These are phyloP conservation scores for Lasiodiplodia hormozganensis DNA, from an alignment of 2,329 filamentous ascomycete genomes.

Conservation along the genomic window DNA sequence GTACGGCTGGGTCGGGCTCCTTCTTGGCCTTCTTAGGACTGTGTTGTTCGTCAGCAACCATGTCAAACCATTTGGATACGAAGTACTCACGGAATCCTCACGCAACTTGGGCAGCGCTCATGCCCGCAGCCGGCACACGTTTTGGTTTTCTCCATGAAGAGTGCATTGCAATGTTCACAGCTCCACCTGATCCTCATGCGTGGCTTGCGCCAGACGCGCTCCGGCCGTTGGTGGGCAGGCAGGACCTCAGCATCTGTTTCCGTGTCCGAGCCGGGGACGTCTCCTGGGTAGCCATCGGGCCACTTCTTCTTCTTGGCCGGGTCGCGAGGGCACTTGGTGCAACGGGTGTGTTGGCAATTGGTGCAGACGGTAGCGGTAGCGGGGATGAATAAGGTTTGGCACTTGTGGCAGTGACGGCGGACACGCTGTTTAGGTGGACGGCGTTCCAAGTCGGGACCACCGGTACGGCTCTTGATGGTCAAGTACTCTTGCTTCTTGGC, in stretches of 20 bases:
- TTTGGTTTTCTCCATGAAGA: conserved; percentile 63
- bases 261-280: conserved; percentile 48
- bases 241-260: conserved; percentile 41
- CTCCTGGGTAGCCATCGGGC: conserved; percentile 73
- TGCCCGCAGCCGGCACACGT: conserved; percentile 68
- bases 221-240: conserved; percentile 36
- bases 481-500: conserved; percentile 57
- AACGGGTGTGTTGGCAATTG: conserved; percentile 74
- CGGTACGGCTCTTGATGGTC: conserved; percentile 69
- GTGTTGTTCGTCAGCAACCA: conserved; percentile 33
- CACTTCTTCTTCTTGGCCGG: conserved; percentile 76
- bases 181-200: conserved; percentile 53
- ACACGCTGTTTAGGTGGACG: conserved; percentile 76
- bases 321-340: conserved; percentile 80
- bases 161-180: conserved; percentile 69
- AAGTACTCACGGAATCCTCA: conserved; percentile 56
- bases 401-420: conserved; percentile 78
- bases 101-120: conserved; percentile 65
- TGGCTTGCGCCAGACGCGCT: conserved; percentile 53
- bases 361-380: conserved; percentile 66
- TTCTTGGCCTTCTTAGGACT: conserved; percentile 64
- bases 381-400: conserved; percentile 65
- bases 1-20: conserved; percentile 66
- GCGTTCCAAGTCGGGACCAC: conserved; percentile 74
- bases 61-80: not conserved